Evolutionary conservation across 225 moss, liverwort and hornwort genomes (phyloP).

Genomic region (Thuidium tamariscinum): DNA sequence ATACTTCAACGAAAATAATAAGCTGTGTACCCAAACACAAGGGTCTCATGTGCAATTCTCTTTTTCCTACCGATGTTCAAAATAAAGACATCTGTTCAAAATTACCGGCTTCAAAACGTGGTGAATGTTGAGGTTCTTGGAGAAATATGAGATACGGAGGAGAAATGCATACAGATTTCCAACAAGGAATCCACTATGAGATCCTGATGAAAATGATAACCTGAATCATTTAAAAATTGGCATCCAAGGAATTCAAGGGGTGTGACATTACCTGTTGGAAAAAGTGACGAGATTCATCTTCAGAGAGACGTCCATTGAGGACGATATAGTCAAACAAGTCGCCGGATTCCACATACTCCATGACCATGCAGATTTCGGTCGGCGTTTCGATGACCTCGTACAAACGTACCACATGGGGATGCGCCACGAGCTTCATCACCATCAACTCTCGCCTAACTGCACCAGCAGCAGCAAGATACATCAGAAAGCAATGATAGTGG

Average conservation of each 20-base stretch:
- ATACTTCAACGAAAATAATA: background rate
- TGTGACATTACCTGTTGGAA: conserved; percentile 25
- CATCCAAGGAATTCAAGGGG: background rate
- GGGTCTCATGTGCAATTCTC: background rate
- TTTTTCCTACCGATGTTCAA: background rate
- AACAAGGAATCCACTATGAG: background rate
- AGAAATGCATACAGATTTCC: background rate
- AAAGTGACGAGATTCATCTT: conserved; percentile 45
- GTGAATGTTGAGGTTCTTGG: background rate
- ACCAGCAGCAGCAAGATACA: background rate
- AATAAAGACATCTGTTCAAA: background rate
- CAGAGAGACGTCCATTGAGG: conserved; percentile 41
- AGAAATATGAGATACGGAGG: background rate
- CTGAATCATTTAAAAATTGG: background rate
- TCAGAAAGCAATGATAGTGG: background rate
- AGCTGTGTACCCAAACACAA: background rate
- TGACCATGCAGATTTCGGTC: conserved; percentile 41
- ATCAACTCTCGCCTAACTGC: conserved; percentile 42
- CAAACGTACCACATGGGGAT: conserved; percentile 40
- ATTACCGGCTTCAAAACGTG: background rate
- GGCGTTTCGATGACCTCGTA: conserved; percentile 49
- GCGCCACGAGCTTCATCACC: conserved; percentile 51
- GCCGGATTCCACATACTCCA: conserved; percentile 51
- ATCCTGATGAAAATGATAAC: background rate
- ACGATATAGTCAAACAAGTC: conserved; percentile 52